Evolutionary conservation across 2,329 filamentous ascomycete species (phyloP).

Genomic region (Leptographium flavum): DNA sequence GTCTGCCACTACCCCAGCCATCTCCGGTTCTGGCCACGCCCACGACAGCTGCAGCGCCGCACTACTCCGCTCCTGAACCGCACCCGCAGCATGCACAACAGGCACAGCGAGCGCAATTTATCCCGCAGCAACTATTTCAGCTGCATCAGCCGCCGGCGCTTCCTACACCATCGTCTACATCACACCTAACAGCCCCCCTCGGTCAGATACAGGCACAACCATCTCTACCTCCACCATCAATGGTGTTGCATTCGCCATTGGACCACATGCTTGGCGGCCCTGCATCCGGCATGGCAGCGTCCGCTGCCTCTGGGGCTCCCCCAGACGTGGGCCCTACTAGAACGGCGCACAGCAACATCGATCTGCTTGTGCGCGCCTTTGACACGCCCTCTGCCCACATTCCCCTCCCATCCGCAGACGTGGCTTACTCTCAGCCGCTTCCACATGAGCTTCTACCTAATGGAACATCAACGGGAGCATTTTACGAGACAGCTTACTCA

Average conservation of each 20-base stretch:
- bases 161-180: background rate
- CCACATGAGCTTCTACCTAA: background rate
- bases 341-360: slow-evolving; percentile 16
- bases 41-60: background rate
- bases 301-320: background rate
- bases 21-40: slow-evolving; percentile 4
- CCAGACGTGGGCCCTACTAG: background rate
- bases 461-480: background rate
- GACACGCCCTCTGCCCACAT: background rate
- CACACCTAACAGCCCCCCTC: background rate
- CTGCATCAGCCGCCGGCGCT: background rate
- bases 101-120: background rate
- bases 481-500: slow-evolving; percentile 1
- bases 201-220: background rate
- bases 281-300: background rate
- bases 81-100: background rate
- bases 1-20: slow-evolving; percentile 7
- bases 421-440: background rate
- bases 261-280: background rate
- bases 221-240: background rate
- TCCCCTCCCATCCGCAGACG: background rate
- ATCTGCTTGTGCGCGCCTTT: slow-evolving; percentile 23
- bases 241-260: background rate
- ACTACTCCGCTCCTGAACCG: background rate
- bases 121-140: background rate